Base-by-base conservation (phyloP, 768 basidiomycete species). In the Floccularia luteovirens region DNA sequence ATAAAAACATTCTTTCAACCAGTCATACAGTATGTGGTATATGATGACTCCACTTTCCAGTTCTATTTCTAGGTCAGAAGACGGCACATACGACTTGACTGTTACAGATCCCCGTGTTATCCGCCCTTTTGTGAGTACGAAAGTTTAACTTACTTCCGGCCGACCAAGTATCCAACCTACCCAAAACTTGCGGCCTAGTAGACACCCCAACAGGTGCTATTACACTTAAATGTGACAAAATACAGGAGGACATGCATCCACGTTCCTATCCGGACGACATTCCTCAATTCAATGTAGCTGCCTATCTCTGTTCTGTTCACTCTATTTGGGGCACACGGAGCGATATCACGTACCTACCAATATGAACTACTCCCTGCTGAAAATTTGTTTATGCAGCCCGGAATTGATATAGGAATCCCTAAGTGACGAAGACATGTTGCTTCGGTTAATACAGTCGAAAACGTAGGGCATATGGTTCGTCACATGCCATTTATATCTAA, bases 381-480 rank as follows among this genome's bases (percentile, higher is more conserved):
- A 25, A 11, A n/a, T 7, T 5, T 34, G 19, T 6, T 43, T 13
- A 19, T 38, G 11, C 39, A 74, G 72, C 14, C 67, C 69, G 1
- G 60, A 67, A 38, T 62, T 62, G 28, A 57, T 72, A 33, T 69
- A 69, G 32, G 62, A 72, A 5, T 64, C 70, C 0, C 48, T 74
- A 38, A 54, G 53, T 32, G 68, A 73, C 38, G 72, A 12, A 55
- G 65, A 13, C 48, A 47, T 16, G 58, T 62, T 4, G 59, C 69
- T 3, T 74, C 73, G 24, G 64, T 73, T 6, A 62, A 57, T 24
- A 62, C 54, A 35, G 55, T 76, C 1, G 51, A 69, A 37, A 58
- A 59, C 32, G 59, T 63, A n/a, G 72, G 74, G 17, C 74, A 76
- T 55, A 57, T 71, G 59, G 74, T 69, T n/a, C n/a, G 43, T 33